Percentiles rank a stretch among this genome's conserved stretches.
phyloP scores from a whole-genome alignment of 495 filamentous ascomycete genomes.

The Bacidia gigantensis region DNA sequence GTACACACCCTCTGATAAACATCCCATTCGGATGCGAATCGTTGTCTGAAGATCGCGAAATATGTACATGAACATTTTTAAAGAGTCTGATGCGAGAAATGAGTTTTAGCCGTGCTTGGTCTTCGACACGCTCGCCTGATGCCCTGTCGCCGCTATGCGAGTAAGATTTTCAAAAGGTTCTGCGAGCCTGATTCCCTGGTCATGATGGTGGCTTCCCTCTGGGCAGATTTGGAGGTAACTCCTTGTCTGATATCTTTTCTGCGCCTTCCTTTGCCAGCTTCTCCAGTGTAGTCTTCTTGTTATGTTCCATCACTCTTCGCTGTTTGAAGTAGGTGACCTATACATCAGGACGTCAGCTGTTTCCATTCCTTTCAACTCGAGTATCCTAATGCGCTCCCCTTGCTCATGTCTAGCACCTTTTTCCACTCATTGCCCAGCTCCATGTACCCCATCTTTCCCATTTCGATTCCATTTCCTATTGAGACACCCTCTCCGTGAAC shows the following conservation, averaged over 20 bases:
- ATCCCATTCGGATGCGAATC: background rate
- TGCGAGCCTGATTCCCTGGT: background rate
- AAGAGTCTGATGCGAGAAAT: background rate
- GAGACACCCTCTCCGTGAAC: too few species aligned
- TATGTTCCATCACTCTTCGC: constrained; percentile 77
- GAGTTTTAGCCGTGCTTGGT: background rate
- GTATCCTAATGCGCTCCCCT: too few species aligned
- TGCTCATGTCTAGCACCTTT: background rate
- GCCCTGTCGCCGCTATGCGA: background rate
- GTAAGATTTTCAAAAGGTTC: background rate
- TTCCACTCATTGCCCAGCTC: background rate
- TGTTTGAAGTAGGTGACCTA: constrained; percentile 98
- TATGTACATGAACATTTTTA: background rate
- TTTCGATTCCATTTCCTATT: background rate
- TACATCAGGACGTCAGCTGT: background rate
- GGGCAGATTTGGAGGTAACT: constrained; percentile 25
- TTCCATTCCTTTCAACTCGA: too few species aligned
- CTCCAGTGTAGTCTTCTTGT: constrained; percentile 67
- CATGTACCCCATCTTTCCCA: background rate
- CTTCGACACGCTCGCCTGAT: too few species aligned
- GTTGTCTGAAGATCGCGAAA: background rate
- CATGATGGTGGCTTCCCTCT: constrained; percentile 8
- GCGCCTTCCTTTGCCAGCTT: constrained; percentile 69
- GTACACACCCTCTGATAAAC: background rate
- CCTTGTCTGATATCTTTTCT: constrained; percentile 36